Evolutionary conservation across 192 early-diverging fungal species (phyloP), one percentile per base, ranked within the genome.

Genomic region (Obelidium mucronatum): DNA sequence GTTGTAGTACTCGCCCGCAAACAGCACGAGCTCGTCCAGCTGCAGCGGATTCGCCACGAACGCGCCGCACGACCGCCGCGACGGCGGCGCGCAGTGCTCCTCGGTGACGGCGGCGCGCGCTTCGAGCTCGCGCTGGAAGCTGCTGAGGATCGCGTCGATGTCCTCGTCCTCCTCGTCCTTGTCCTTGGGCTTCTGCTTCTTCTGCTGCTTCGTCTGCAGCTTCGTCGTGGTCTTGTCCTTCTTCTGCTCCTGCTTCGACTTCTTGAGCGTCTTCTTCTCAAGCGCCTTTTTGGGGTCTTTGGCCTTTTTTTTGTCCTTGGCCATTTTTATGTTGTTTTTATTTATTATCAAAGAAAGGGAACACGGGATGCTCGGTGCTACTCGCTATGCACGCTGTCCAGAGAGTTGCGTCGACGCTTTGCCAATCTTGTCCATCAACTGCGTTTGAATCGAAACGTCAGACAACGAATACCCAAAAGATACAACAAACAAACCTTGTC

Each of bases 1-100:
- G 73, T 91, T 85, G 67, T 82, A 92, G 62, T 85, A 88, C 78
- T 93, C 92, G 60, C 88, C 83, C 35, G 90, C 91, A 82, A 92
- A 92, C 72, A 92, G 83, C 36, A 90, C 80, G 8, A 93, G 76
- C 39, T 89, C 88, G 37, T 82, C 78, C 13, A 73, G 52, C 67
- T 90, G 90, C 56, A 88, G 69, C 31, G 92, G 91, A 75, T 89
- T 88, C 1, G 87, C 84, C 11, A 86, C 82, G 74, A 90, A 82
- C 11, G 85, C 81, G 2, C 85, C 90, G 75, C 90, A 90, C 4
- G 85, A 84, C 33, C 92, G 80, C 31, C 89, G 80, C 19, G 84
- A 83, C 59, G 81, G 83, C 22, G 78, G 80, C n/a, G 24, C 39
- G 34, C 34, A 67, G 35, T 40, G 42, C 54, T 91, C 90, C 71